These are phyloP conservation scores for Ceratocystis destructans DNA, from an alignment of 2,329 filamentous ascomycete genomes.

Conservation along the genomic window DNA sequence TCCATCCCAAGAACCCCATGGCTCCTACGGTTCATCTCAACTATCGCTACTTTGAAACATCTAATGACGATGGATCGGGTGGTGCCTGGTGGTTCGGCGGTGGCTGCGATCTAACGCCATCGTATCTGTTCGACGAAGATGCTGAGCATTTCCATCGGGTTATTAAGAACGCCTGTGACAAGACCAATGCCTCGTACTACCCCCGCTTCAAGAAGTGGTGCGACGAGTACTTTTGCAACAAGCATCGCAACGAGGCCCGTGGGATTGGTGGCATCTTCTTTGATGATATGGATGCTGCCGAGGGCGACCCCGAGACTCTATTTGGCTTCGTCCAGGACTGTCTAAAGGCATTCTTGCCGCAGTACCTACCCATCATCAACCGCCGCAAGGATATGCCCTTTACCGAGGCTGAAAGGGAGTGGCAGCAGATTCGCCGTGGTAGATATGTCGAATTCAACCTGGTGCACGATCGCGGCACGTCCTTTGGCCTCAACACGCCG, in stretches of 20 bases:
- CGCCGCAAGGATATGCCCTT: conserved; percentile 85
- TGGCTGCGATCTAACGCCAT: conserved; percentile 83
- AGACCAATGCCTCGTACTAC: conserved; percentile 85
- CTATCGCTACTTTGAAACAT: conserved; percentile 97
- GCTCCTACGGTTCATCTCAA: conserved; percentile 96
- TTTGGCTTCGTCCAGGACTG: conserved; percentile 84
- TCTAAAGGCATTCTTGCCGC: conserved; percentile 74
- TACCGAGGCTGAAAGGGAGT: conserved; percentile 74
- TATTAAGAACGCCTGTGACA: conserved; percentile 85
- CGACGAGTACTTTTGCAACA: conserved; percentile 91
- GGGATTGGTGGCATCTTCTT: conserved; percentile 97
- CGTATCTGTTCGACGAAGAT: conserved; percentile 93
- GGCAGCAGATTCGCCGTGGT: conserved; percentile 91
- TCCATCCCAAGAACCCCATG: conserved; percentile 92
- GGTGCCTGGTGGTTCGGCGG: conserved; percentile 97
- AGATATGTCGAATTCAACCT: conserved; percentile 98
- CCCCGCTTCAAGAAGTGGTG: conserved; percentile 96
- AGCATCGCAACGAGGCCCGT: conserved; percentile 73
- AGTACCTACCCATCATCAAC: conserved; percentile 79
- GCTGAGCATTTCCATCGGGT: conserved; percentile 92
- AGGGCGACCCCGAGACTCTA: conserved; percentile 75
- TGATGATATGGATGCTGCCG: conserved; percentile 80
- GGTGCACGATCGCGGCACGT: conserved; percentile 87
- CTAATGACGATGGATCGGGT: conserved; percentile 66
- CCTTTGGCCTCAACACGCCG: conserved; percentile 86